Conservation (phyloP, 192 early-diverging fungal genomes). For the Linnemannia zychae region DNA sequence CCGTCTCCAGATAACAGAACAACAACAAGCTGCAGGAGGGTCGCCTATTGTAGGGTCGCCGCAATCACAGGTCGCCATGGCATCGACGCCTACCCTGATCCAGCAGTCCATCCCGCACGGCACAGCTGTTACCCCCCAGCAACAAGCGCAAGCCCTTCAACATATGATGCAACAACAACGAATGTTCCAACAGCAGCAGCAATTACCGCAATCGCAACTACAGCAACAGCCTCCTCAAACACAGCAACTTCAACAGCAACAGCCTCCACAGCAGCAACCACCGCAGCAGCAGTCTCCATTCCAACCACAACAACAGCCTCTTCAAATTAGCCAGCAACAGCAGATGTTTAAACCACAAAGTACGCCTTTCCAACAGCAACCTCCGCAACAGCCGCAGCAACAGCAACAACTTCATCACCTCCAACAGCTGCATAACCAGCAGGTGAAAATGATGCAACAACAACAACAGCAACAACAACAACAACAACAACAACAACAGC, state of each 20-base stretch:
- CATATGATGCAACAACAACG: slow-evolving; percentile 19
- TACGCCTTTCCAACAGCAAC: not conserved
- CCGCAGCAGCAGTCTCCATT: slow-evolving; percentile 5
- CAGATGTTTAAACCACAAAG: slow-evolving; percentile 8
- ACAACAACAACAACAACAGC: slow-evolving; percentile 14
- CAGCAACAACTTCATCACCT: slow-evolving; percentile 17
- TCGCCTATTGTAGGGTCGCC: slow-evolving; percentile 48
- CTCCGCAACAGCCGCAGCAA: not conserved
- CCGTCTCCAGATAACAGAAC: slow-evolving; percentile 27
- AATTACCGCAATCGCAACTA: slow-evolving; percentile 6
- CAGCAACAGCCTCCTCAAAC: slow-evolving; percentile 15
- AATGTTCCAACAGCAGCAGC: slow-evolving; percentile 32
- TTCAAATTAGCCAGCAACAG: slow-evolving; percentile 8
- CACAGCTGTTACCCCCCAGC: slow-evolving; percentile 17
- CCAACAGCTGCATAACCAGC: not conserved
- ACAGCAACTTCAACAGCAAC: slow-evolving; percentile 13
- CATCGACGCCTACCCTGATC: slow-evolving; percentile 34
- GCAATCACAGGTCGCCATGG: slow-evolving; percentile 31
- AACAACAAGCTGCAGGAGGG: slow-evolving; percentile 21
- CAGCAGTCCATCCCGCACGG: slow-evolving; percentile 13
- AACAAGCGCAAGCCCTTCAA: slow-evolving; percentile 19
- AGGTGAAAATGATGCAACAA: not conserved
- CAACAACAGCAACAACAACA: not conserved
- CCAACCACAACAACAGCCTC: slow-evolving; percentile 22
- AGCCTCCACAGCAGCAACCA: slow-evolving; percentile 12